Evolutionary conservation across 768 basidiomycete species (phyloP).

Genomic region (Naganishia onofrii): DNA sequence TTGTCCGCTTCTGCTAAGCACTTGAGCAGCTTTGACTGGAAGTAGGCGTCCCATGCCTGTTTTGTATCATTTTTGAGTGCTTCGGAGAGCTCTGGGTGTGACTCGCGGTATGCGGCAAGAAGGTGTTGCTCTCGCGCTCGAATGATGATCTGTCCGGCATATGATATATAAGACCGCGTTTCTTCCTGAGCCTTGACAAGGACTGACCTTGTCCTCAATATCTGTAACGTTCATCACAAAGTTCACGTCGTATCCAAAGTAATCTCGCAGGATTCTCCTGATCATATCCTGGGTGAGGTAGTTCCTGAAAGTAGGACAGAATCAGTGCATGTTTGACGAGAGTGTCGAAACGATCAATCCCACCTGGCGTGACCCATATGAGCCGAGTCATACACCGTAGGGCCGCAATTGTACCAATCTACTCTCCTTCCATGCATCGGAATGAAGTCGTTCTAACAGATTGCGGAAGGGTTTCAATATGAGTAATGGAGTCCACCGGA

Average conservation of each 20-base stretch:
- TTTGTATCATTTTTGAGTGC: conserved; percentile 62
- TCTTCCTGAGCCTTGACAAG: not conserved
- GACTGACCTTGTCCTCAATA: conserved; percentile 91
- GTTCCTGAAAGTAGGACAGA: conserved; percentile 58
- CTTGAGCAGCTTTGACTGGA: conserved; percentile 62
- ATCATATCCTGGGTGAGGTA: conserved; percentile 94
- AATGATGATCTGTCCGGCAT: conserved; percentile 71
- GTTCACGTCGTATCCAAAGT: conserved; percentile 95
- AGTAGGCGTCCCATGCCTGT: conserved; percentile 66
- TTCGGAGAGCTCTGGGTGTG: conserved; percentile 56
- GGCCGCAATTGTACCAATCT: conserved; percentile 97
- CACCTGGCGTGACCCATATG: conserved; percentile 91
- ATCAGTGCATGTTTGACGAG: not conserved
- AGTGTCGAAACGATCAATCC: conserved; percentile 57
- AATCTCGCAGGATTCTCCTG: conserved; percentile 84
- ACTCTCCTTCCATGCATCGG: conserved; percentile 55
- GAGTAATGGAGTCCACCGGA: not conserved
- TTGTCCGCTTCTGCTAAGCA: conserved; percentile 61
- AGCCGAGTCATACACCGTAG: conserved; percentile 95
- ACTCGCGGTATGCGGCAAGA: conserved; percentile 48
- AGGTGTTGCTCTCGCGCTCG: conserved; percentile 68
- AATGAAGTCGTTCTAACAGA: conserved; percentile 68
- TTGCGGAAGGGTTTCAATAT: not conserved
- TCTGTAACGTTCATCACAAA: conserved; percentile 99
- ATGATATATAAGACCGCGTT: not conserved